Percentiles rank a stretch among this genome's conserved stretches.
These are phyloP conservation scores for Naganishia vishniacii DNA, from an alignment of 768 basidiomycete species.

Conservation along the genomic window DNA sequence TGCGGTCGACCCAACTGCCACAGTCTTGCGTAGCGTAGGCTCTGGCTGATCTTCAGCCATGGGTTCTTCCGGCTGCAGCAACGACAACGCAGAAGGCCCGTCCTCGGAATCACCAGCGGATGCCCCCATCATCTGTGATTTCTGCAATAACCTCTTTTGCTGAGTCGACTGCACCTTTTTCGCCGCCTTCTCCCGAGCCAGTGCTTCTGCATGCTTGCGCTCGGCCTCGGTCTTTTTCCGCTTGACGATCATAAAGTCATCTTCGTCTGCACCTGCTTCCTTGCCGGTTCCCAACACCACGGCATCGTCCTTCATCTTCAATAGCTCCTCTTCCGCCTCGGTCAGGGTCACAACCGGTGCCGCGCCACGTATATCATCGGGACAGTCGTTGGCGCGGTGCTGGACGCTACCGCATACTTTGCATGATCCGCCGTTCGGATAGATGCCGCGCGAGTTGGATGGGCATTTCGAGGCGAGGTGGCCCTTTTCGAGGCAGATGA, in stretches of 20 bases:
- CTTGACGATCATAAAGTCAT: conserved; percentile 82
- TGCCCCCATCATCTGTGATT: background rate
- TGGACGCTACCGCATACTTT: conserved; percentile 79
- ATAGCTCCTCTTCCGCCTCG: conserved; percentile 1
- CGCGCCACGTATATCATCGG: conserved; percentile 36
- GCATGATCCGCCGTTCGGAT: conserved; percentile 84
- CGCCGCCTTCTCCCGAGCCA: conserved; percentile 38
- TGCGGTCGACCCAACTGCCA: background rate
- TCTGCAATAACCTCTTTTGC: conserved; percentile 17
- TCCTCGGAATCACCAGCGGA: background rate
- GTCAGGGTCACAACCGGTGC: conserved; percentile 18
- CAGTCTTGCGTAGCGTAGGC: background rate
- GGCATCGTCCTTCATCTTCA: conserved; percentile 20
- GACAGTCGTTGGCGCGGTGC: conserved; percentile 81
- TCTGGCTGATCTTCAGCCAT: background rate
- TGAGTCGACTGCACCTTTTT: conserved; percentile 25
- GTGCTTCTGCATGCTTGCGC: conserved; percentile 53
- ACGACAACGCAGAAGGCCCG: background rate
- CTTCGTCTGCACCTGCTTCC: conserved; percentile 80
- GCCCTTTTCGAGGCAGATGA: conserved; percentile 75
- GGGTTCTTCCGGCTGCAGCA: background rate
- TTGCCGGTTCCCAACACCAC: conserved; percentile 49
- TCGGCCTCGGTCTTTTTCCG: conserved; percentile 61
- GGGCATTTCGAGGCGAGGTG: conserved; percentile 82
- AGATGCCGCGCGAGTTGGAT: conserved; percentile 74